phyloP scores from a whole-genome alignment of 441 rosid genomes.

The Populus hybrid region DNA sequence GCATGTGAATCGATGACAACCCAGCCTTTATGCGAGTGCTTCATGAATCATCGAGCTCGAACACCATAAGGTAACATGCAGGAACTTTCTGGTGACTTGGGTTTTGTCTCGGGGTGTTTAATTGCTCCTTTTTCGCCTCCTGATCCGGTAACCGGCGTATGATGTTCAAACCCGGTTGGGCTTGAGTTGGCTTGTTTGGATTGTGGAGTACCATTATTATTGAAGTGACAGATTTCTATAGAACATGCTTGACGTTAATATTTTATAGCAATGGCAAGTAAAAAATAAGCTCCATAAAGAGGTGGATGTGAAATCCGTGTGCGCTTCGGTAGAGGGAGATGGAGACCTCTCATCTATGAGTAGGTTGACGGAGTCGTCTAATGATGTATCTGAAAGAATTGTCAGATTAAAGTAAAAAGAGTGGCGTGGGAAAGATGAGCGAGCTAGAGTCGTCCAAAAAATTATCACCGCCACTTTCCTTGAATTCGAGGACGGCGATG shows the following conservation, averaged over 20 bases:
- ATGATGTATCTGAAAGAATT: no score
- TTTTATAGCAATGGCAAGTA: background rate
- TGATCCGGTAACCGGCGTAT: background rate
- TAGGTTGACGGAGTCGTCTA: no score
- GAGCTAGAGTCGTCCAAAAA: background rate
- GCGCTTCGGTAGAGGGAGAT: no score
- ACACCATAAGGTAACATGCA: background rate
- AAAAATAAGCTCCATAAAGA: no score
- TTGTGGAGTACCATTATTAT: background rate
- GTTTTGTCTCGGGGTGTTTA: background rate
- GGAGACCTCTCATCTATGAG: no score
- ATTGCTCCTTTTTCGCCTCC: background rate
- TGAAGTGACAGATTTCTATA: background rate
- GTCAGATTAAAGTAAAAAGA: no score
- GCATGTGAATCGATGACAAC: background rate
- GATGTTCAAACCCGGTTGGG: background rate
- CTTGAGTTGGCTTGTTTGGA: background rate
- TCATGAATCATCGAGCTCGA: background rate
- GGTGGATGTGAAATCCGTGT: no score
- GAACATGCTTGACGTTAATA: background rate
- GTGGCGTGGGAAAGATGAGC: background rate
- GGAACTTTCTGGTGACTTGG: background rate
- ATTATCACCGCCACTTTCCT: background rate
- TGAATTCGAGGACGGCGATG: background rate
- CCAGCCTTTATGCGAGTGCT: background rate